These are phyloP conservation scores for Vitis hybrid DNA, from an alignment of 177 flowering plant species.

Conservation along the genomic window DNA sequence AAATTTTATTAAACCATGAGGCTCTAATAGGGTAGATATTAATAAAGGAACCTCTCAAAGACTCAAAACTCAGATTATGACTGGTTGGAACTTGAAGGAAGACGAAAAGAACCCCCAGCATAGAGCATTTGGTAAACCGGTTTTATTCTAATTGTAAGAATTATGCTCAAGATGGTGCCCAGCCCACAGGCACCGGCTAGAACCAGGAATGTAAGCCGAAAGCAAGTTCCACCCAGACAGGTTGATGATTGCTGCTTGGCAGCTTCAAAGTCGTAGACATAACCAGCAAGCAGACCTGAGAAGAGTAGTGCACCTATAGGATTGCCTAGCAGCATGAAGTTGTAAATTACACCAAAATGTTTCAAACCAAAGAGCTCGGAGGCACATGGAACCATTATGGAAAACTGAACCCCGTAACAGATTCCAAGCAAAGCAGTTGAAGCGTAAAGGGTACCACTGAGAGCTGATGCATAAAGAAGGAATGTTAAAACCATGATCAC, in stretches of 20 bases:
- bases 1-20: no score
- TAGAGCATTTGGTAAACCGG: conserved; percentile 46
- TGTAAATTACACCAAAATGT: conserved; percentile 60
- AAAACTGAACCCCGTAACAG: conserved; percentile 36
- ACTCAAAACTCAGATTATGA: conserved; percentile 3
- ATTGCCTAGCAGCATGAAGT: conserved; percentile 55
- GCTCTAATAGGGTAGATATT: no score
- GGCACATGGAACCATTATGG: conserved; percentile 37
- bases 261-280: conserved; percentile 58
- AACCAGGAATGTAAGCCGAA: conserved; percentile 47
- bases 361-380: conserved; percentile 52
- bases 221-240: conserved; percentile 56
- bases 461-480: conserved; percentile 34
- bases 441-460: conserved; percentile 31
- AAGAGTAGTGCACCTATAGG: conserved; percentile 70
- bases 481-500: conserved; percentile 37
- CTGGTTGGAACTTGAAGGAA: conserved; percentile 22
- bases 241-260: conserved; percentile 44
- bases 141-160: conserved; percentile 32
- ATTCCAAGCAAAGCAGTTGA: conserved; percentile 41
- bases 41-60: neutral
- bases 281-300: conserved; percentile 64
- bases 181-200: conserved; percentile 39
- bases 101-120: conserved; percentile 36
- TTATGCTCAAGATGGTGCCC: conserved; percentile 31